Conservation (phyloP, 2,329 filamentous ascomycete species). For the Colletotrichum melonis region DNA sequence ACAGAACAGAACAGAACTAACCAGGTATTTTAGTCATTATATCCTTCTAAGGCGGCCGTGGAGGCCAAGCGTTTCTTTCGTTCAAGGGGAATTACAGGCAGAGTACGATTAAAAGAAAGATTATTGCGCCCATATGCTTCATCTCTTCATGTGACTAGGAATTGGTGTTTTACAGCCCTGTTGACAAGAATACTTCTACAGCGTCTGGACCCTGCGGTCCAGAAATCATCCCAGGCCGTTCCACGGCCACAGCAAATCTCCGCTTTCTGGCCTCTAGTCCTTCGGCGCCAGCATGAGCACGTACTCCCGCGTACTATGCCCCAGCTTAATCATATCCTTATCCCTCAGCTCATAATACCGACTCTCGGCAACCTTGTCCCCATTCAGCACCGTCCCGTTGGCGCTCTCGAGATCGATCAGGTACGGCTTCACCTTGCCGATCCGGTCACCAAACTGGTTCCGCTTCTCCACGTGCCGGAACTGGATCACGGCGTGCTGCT, state of each 20-base stretch:
- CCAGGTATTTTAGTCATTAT: background rate
- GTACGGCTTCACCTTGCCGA: slow-evolving; percentile 85
- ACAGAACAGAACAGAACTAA: background rate
- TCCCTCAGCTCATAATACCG: slow-evolving; percentile 88
- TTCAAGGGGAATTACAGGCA: background rate
- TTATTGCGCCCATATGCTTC: background rate
- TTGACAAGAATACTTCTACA: background rate
- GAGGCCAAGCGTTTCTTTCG: background rate
- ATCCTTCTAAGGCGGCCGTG: background rate
- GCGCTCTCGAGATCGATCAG: slow-evolving; percentile 93
- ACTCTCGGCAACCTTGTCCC: slow-evolving; percentile 76
- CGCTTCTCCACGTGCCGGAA: slow-evolving; percentile 87
- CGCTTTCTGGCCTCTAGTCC: slow-evolving; percentile 41
- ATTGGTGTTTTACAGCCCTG: background rate
- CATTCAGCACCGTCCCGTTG: slow-evolving; percentile 89
- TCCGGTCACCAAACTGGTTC: slow-evolving; percentile 88
- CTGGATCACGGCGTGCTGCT: slow-evolving; percentile 95
- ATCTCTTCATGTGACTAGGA: background rate
- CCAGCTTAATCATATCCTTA: slow-evolving; percentile 91
- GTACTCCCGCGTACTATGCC: slow-evolving; percentile 90
- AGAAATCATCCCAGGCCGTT: too few relatives aligned
- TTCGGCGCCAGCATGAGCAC: slow-evolving; percentile 84
- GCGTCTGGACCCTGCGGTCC: background rate
- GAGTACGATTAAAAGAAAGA: background rate
- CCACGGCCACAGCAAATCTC: background rate